Base-by-base conservation (phyloP, 2,329 filamentous ascomycete genomes). In the Delphinella strobiligena region DNA sequence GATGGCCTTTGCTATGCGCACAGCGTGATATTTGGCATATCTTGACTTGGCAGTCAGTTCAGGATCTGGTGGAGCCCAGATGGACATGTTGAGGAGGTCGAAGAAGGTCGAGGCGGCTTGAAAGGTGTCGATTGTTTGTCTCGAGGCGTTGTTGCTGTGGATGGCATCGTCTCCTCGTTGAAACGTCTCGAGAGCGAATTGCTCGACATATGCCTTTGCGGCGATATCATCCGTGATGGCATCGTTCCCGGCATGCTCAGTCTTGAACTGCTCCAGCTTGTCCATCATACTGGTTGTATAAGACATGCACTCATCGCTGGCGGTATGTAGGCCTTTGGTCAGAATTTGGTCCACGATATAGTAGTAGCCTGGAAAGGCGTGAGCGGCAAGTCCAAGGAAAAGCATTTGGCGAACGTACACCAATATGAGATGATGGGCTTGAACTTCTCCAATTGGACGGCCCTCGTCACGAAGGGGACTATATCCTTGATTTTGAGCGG, bases 301-400 rank as follows among this genome's bases (percentile, higher is more conserved):
- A 47, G 72, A 63, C 52, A 84, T 78, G 52, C 82, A 80, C 55
- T 89, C 87, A 47, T 82, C 72, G 57, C 91, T 82, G 49, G 71
- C 66, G 44, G 73, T 80, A 63, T 96, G 89, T 31, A 96, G 74
- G 33, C 78, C 72, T 56, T 80, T 84, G 38, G 74, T 71, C 11
- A 98, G 76, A 49, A 98, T 93, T 56, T 93, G 84, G 54, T 96
- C 87, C 34, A 94, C 82, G 18, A 91, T 84, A 71, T 85, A 91
- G 61, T 91, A 94, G 55, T 93, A 81, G 60, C 83, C 85, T 91
- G 45, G 12, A 9, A 32, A 18, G 12, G 12, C 22, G 12, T 27
- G 22, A 27, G 22, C 22, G 7, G 5, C 16, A 49, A 43, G 40
- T 14, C 29, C 8, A 15, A 18, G 7, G 18, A 16, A 56, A 16